phyloP scores from a whole-genome alignment of 148 eudicot genomes.

The Rhododendron ferrugineum region DNA sequence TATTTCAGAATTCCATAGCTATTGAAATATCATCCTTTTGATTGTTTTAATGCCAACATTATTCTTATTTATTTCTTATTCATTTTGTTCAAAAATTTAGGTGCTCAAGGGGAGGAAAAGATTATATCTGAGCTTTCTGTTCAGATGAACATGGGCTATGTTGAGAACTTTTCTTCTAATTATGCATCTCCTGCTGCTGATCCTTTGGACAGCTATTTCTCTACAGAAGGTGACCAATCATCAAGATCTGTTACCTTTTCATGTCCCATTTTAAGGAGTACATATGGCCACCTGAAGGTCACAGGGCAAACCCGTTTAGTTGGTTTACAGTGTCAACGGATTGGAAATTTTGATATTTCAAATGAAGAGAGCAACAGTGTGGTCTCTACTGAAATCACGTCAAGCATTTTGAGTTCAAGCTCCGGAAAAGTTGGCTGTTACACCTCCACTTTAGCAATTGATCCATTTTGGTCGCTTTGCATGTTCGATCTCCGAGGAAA shows the following conservation, averaged over 20 bases:
- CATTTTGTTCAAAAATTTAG: constrained; percentile 8
- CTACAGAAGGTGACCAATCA: constrained; percentile 16
- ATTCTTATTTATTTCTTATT: background rate
- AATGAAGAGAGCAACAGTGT: constrained; percentile 10
- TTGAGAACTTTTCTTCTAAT: constrained; percentile 29
- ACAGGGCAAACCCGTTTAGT: constrained; percentile 7
- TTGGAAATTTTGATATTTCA: constrained; percentile 9
- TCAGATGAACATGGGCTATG: constrained; percentile 16
- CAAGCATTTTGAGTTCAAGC: constrained; percentile 12
- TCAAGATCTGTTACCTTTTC: constrained; percentile 14
- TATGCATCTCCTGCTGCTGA: constrained; percentile 24
- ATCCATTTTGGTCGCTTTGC: constrained; percentile 73
- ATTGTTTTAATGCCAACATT: background rate
- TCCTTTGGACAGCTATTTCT: constrained; percentile 18
- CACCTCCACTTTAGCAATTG: constrained; percentile 34
- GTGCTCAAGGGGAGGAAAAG: constrained; percentile 16
- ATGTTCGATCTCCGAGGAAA: constrained; percentile 71
- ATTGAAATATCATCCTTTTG: background rate
- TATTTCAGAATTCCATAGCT: background rate
- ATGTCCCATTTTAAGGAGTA: constrained; percentile 37
- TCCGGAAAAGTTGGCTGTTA: constrained; percentile 38
- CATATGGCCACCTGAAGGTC: constrained; percentile 32
- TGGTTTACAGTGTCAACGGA: constrained; percentile 14
- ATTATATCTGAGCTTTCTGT: constrained; percentile 20
- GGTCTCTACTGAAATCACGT: constrained; percentile 12